A percentile compares a stretch with the other conserved stretches of the same genome.
phyloP scores from a whole-genome alignment of 1,284 basidiomycete genomes.

The Tilletia indica region DNA sequence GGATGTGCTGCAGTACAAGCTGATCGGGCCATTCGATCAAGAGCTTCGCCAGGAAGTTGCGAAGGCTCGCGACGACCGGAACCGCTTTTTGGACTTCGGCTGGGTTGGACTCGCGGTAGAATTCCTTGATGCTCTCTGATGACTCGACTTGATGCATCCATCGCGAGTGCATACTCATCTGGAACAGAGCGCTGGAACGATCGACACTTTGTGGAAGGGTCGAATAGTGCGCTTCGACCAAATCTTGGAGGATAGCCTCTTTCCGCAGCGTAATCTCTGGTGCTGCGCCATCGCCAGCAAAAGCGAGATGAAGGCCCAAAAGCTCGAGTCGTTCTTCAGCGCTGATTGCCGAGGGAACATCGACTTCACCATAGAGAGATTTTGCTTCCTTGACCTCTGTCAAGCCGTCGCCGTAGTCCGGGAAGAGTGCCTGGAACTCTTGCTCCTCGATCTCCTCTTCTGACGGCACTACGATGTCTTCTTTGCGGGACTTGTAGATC shows the following conservation, averaged over 20 bases:
- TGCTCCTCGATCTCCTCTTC: conserved; percentile 71
- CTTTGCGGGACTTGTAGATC: conserved; percentile 73
- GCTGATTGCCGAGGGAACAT: background rate
- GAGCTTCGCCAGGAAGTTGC: conserved; percentile 57
- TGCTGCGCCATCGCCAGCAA: background rate
- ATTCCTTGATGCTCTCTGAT: conserved; percentile 28
- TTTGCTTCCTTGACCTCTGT: background rate
- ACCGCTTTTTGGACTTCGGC: conserved; percentile 37
- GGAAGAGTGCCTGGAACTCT: conserved; percentile 80
- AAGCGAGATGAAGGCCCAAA: background rate
- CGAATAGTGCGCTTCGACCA: background rate
- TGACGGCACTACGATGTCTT: conserved; percentile 65
- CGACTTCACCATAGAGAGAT: background rate
- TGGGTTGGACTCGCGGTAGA: conserved; percentile 47
- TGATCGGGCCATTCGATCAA: conserved; percentile 91
- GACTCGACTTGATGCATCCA: conserved; percentile 2
- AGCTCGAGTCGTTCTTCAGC: background rate
- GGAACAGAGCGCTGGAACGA: background rate
- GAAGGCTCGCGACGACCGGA: conserved; percentile 37
- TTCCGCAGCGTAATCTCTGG: background rate
- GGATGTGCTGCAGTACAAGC: conserved; percentile 85
- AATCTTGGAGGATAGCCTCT: background rate
- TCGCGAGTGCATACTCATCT: conserved; percentile 6
- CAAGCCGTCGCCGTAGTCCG: conserved; percentile 68
- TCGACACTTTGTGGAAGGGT: conserved; percentile 9